Percentiles rank a stretch among this genome's conserved stretches.
phyloP scores from a whole-genome alignment of 2,329 filamentous ascomycete genomes.

The Trichoderma atrobrunneum region DNA sequence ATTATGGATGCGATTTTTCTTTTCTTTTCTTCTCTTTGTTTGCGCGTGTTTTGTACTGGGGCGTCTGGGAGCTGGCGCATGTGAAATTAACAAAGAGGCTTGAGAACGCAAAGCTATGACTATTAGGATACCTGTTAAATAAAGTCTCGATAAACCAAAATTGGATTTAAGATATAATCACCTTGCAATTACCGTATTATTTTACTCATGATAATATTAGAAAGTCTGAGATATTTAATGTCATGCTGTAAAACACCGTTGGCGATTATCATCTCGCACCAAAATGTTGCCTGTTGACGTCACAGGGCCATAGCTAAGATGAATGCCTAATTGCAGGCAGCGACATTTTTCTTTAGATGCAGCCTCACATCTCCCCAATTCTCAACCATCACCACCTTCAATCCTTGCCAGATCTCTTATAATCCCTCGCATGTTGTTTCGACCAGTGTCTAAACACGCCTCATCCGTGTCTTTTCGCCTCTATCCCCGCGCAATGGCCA shows the following conservation, averaged over 20 bases:
- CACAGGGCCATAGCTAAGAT: neutral
- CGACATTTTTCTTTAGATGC: neutral
- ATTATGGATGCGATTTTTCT: neutral
- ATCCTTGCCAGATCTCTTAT: neutral
- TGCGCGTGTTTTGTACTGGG: neutral
- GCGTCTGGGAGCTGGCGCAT: neutral
- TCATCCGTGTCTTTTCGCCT: neutral
- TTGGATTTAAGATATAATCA: neutral
- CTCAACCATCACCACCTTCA: neutral
- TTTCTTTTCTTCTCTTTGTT: neutral
- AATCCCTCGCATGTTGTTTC: conserved; percentile 1
- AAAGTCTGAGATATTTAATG: neutral
- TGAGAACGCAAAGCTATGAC: neutral
- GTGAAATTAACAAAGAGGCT: neutral
- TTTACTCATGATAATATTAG: neutral
- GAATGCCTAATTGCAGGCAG: neutral
- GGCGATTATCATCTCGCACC: neutral
- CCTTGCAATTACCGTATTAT: neutral
- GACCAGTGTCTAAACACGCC: neutral
- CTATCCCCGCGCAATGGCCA: conserved; percentile 9
- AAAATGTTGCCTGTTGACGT: neutral
- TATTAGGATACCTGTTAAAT: neutral
- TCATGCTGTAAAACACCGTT: neutral
- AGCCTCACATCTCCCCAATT: neutral
- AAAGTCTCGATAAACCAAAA: neutral